Evolutionary conservation across 2,329 filamentous ascomycete species (phyloP).

Genomic region (Diplodia sapinea): DNA sequence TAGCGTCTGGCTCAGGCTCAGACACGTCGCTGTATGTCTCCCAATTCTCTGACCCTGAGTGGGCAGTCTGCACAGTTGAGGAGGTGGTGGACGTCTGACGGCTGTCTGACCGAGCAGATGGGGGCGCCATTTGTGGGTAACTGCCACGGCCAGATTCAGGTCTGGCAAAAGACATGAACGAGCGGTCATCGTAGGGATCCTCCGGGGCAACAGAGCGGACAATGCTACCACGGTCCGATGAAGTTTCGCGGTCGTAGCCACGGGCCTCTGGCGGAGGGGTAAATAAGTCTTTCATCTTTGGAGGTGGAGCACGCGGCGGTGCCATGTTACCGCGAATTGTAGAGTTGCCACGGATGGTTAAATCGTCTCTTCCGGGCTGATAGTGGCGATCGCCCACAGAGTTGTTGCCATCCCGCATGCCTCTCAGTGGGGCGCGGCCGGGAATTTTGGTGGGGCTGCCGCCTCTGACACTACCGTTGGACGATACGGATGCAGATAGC

Average conservation of each 20-base stretch:
- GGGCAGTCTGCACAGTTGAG: constrained; percentile 58
- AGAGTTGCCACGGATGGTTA: constrained; percentile 41
- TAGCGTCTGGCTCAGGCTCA: constrained; percentile 61
- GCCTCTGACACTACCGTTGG: constrained; percentile 33
- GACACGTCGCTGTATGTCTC: constrained; percentile 87
- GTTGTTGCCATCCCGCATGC: constrained; percentile 73
- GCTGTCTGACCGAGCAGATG: constrained; percentile 42
- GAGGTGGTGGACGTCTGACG: constrained; percentile 78
- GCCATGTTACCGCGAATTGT: constrained; percentile 42
- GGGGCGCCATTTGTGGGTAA: constrained; percentile 30
- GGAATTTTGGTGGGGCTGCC: constrained; percentile 72
- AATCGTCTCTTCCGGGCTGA: constrained; percentile 41
- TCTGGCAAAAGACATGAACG: constrained; percentile 30
- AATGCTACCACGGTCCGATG: constrained; percentile 56
- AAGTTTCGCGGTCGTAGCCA: constrained; percentile 40
- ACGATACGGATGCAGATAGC: constrained; percentile 47
- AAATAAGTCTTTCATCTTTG: constrained; percentile 88
- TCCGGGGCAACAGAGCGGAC: constrained; percentile 71
- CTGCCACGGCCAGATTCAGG: constrained; percentile 30
- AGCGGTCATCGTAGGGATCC: constrained; percentile 80
- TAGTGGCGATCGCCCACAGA: constrained; percentile 71
- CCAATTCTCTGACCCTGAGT: constrained; percentile 86
- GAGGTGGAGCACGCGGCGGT: constrained; percentile 67
- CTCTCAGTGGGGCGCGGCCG: constrained; percentile 71
- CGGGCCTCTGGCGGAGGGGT: constrained; percentile 54